Conservation (phyloP, 495 filamentous ascomycete species). For the Trichoderma parareesei region DNA sequence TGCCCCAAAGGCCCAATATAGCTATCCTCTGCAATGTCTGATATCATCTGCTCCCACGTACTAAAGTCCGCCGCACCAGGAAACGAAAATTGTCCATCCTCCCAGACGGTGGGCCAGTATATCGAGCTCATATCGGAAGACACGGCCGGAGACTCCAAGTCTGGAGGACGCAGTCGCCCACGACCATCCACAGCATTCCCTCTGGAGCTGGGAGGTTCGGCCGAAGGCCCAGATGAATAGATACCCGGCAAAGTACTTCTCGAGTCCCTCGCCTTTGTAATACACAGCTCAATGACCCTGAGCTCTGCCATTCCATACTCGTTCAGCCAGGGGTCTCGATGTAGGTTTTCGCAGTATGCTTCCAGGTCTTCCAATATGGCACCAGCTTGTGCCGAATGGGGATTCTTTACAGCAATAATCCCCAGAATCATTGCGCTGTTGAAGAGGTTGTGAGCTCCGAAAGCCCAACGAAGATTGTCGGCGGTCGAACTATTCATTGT, state of each 20-base stretch:
- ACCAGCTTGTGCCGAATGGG: not conserved
- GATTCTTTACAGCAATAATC: not conserved
- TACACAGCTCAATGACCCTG: not conserved
- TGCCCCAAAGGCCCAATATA: not conserved
- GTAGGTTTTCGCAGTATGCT: conserved; percentile 2
- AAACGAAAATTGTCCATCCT: conserved; percentile 3
- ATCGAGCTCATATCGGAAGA: conserved; percentile 5
- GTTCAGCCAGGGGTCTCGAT: conserved; percentile 4
- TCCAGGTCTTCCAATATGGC: conserved; percentile 2
- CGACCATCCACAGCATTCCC: not conserved
- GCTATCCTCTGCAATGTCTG: conserved; percentile 2
- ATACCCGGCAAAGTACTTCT: not conserved
- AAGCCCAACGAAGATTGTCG: not conserved
- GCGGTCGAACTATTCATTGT: conserved; percentile 2
- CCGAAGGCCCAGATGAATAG: not conserved
- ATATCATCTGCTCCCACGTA: conserved; percentile 2
- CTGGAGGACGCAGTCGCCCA: not conserved
- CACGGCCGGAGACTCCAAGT: not conserved
- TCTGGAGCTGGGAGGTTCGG: not conserved
- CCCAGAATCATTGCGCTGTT: conserved; percentile 4
- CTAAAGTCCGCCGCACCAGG: conserved; percentile 2
- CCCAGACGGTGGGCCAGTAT: conserved; percentile 5
- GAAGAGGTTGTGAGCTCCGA: not conserved
- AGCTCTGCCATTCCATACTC: conserved; percentile 1
- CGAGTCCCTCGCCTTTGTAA: not conserved